phyloP scores from a whole-genome alignment of 1,284 basidiomycete genomes.

The Microbotryum intermedium region DNA sequence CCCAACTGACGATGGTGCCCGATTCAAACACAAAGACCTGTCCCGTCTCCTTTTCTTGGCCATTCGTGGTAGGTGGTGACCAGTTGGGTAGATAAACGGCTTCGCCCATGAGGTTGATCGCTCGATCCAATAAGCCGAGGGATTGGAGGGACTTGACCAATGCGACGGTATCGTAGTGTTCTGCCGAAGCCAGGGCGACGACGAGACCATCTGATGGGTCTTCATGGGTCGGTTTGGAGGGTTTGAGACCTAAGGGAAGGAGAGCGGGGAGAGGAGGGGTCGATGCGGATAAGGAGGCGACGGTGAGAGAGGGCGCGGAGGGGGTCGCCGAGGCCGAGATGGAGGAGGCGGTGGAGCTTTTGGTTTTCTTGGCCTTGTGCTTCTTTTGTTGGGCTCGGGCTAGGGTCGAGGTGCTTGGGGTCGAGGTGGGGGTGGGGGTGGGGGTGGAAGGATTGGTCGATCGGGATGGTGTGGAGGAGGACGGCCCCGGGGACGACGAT shows the following conservation, averaged over 20 bases:
- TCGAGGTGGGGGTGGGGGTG: constrained; percentile 1
- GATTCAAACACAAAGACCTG: constrained; percentile 34
- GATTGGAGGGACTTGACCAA: constrained; percentile 24
- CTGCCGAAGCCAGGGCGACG: constrained; percentile 30
- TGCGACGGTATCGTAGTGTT: constrained; percentile 29
- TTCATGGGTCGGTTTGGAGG: neutral
- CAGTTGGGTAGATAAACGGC: constrained; percentile 32
- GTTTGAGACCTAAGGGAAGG: neutral
- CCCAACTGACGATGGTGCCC: constrained; percentile 32
- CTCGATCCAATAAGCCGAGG: constrained; percentile 25
- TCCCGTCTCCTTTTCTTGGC: constrained; percentile 2
- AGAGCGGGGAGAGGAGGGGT: neutral
- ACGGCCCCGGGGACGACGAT: neutral
- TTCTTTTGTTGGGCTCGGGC: constrained; percentile 13
- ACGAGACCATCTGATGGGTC: constrained; percentile 26
- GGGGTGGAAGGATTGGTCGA: neutral
- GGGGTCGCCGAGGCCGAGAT: neutral
- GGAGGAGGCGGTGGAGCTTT: constrained; percentile 4
- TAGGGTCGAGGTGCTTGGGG: neutral
- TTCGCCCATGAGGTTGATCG: constrained; percentile 34
- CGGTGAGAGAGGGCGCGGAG: constrained; percentile 1
- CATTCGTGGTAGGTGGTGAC: constrained; percentile 13
- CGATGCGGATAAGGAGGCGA: constrained; percentile 2
- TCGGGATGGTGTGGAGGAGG: neutral
- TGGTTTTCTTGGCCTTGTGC: constrained; percentile 26